Evolutionary conservation across 345 rosid species (phyloP).

Genomic region (Salix exigua): DNA sequence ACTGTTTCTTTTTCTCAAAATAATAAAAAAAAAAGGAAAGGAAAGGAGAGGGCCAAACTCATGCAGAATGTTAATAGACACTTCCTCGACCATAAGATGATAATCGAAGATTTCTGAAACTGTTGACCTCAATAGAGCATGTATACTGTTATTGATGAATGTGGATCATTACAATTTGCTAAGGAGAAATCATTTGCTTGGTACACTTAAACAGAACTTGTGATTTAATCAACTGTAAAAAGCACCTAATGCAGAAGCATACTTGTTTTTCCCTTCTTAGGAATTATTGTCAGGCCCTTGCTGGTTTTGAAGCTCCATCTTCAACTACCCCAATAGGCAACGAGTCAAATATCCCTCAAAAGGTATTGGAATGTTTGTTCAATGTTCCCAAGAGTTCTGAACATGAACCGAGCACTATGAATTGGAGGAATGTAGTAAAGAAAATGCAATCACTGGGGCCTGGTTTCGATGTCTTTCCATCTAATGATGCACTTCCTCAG

Average conservation of each 20-base stretch:
- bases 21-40: too few species aligned
- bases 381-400: conserved; percentile 56
- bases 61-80: too few species aligned
- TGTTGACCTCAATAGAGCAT: background rate
- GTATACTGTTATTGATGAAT: background rate
- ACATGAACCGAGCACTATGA: conserved; percentile 67
- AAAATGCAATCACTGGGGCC: conserved; percentile 69
- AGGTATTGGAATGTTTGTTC: conserved; percentile 80
- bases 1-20: too few species aligned
- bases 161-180: background rate
- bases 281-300: conserved; percentile 48
- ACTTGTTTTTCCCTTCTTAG: conserved; percentile 28
- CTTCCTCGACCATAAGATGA: too few species aligned
- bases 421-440: conserved; percentile 81
- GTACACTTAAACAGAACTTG: background rate
- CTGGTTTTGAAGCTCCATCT: conserved; percentile 38
- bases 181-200: background rate
- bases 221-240: background rate
- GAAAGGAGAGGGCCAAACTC: too few species aligned
- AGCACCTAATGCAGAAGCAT: background rate
- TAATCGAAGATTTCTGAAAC: background rate
- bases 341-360: conserved; percentile 59
- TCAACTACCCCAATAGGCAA: conserved; percentile 32
- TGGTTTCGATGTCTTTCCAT: conserved; percentile 39
- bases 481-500: conserved; percentile 41